phyloP scores from a whole-genome alignment of 2,329 filamentous ascomycete species.

The Xylariaceae sp. region DNA sequence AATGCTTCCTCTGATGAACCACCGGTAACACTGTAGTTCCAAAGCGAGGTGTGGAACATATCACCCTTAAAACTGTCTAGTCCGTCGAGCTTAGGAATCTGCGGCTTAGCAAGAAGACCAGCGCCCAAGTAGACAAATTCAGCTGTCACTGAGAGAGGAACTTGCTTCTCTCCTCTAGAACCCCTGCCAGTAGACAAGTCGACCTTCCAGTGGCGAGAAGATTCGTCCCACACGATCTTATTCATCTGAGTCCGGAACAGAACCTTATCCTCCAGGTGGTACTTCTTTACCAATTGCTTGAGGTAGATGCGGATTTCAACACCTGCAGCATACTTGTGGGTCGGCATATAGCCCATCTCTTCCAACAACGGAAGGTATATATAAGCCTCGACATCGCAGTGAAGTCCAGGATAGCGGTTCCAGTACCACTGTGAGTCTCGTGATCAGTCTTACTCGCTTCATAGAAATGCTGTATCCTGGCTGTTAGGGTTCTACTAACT shows the following conservation, averaged over 20 bases:
- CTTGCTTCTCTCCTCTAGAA: constrained; percentile 18
- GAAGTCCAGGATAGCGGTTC: constrained; percentile 47
- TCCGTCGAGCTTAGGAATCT: constrained; percentile 38
- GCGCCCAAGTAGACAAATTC: constrained; percentile 39
- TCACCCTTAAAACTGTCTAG: constrained; percentile 39
- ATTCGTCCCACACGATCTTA: constrained; percentile 45
- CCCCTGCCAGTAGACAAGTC: constrained; percentile 28
- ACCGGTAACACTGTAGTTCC: constrained; percentile 43
- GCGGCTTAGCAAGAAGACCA: constrained; percentile 38
- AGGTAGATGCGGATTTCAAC: constrained; percentile 43
- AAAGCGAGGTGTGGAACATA: constrained; percentile 44
- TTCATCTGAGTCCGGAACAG: constrained; percentile 45
- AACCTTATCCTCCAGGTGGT: constrained; percentile 38
- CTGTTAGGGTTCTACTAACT: too few relatives aligned
- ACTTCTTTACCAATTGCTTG: constrained; percentile 41
- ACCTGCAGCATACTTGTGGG: constrained; percentile 37
- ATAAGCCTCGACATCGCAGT: constrained; percentile 58
- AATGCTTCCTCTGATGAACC: constrained; percentile 34
- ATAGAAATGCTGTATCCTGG: too few relatives aligned
- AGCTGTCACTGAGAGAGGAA: constrained; percentile 32
- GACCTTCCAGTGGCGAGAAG: constrained; percentile 21
- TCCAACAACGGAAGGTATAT: constrained; percentile 59
- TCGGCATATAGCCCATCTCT: constrained; percentile 56
- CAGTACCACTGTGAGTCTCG: too few relatives aligned
- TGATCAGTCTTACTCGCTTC: too few relatives aligned